Evolutionary conservation across 2,329 filamentous ascomycete species (phyloP).

Genomic region (Ceratocystis alfenasii): DNA sequence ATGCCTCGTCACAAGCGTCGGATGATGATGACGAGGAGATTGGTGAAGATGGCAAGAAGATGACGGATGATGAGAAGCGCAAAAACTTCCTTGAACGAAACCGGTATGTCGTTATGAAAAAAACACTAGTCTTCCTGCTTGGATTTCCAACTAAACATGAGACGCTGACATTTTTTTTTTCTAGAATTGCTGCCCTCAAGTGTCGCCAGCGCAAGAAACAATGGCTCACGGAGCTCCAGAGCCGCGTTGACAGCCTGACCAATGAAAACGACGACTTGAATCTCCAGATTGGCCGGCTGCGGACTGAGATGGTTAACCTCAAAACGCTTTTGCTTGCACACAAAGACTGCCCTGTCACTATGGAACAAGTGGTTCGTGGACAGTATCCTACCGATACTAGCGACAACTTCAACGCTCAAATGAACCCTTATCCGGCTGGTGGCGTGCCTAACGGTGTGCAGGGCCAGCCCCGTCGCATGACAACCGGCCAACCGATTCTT

Average conservation of each 20-base stretch:
- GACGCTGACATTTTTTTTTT: constrained; percentile 1
- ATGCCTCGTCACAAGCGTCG: constrained; percentile 33
- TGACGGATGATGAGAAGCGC: constrained; percentile 97
- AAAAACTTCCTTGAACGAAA: constrained; percentile 97
- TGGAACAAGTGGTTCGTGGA: constrained; percentile 48
- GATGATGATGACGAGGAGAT: constrained; percentile 23
- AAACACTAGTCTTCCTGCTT: constrained; percentile 6
- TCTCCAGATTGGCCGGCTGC: constrained; percentile 67
- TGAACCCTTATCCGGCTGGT: constrained; percentile 40
- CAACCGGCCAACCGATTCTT: constrained; percentile 18
- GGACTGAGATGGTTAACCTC: constrained; percentile 88
- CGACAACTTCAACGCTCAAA: constrained; percentile 43
- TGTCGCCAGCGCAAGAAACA: constrained; percentile 98
- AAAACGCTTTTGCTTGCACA: constrained; percentile 88
- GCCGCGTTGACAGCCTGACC: constrained; percentile 86
- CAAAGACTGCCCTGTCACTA: constrained; percentile 89
- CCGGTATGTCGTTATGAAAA: constrained; percentile 47
- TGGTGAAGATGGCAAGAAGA: constrained; percentile 55
- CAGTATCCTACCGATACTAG: constrained; percentile 44
- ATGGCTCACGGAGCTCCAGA: constrained; percentile 89
- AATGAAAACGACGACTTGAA: constrained; percentile 82
- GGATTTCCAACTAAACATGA: constrained; percentile 24
- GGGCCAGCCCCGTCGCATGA: constrained; percentile 18
- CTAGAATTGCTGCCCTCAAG: constrained; percentile 85
- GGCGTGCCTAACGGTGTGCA: constrained; percentile 8